Base-by-base conservation (phyloP, 805 yeast species). In the Candida maesae region DNA sequence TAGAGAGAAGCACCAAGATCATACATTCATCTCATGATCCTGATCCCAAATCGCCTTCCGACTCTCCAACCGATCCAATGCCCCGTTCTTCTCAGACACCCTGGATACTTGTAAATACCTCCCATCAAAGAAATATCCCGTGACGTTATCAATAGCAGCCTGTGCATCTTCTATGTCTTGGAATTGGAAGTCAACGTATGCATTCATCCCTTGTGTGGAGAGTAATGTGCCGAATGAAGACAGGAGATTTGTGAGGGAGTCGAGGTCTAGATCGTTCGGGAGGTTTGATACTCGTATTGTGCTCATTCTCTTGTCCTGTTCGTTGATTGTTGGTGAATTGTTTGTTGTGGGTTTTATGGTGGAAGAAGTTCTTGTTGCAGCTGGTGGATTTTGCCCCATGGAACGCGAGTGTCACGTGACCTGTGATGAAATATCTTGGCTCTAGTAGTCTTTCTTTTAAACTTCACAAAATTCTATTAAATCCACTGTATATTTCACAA, bases 201-300 rank as follows among this genome's bases (percentile, higher is more conserved):
- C 39, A 38, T 13, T 36, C n/a, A 11, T 33, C 15, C 5, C 17
- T 18, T 18, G 42, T 14, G 33, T 11, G 6, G 35, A 5, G 4
- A 53, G 29, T 6, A 56, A 52, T n/a, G 47, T 46, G 2, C 60
- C 60, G 36, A 56, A 56, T 5, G 56, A 38, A 4, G 51, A 9
- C 24, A 56, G 53, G 6, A 56, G 38, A 0, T 51, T 38, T 6
- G 44, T 26, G 1, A 56, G 25, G 0, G 36, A 8, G 10, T 52
- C 55, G 18, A 35, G 6, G 18, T 41, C 33, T 0, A 32, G 28
- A 4, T 35, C 44, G 10, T 34, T 41, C 15, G 59, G 57, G 2
- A 55, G 8, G 23, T 53, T 56, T n/a, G 55, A 36, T 12, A 47
- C 41, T 24, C 51, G 16, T 20, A 44, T 40, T 15, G 50, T 40